These are phyloP conservation scores for Diaporthe sp. DNA, from an alignment of 2,329 filamentous ascomycete species.

Conservation along the genomic window DNA sequence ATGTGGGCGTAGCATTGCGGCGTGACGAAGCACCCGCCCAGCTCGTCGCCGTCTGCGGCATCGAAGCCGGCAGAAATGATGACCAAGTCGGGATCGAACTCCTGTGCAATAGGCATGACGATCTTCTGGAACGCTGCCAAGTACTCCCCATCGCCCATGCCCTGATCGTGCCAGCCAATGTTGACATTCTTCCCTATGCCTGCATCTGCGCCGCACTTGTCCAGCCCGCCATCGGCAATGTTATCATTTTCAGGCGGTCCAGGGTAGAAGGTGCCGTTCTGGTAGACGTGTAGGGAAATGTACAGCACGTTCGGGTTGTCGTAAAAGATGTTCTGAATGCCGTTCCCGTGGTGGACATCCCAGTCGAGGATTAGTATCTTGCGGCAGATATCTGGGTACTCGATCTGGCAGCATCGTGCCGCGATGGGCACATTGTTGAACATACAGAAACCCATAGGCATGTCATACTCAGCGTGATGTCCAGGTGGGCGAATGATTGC, in stretches of 20 bases:
- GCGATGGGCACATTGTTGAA: conserved; percentile 98
- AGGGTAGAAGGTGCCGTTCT: conserved; percentile 88
- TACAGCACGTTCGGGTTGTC: conserved; percentile 95
- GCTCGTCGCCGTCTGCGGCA: conserved; percentile 90
- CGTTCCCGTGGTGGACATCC: conserved; percentile 88
- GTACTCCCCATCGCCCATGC: conserved; percentile 97
- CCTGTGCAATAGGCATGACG: conserved; percentile 94
- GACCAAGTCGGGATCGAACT: conserved; percentile 94
- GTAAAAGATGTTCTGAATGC: conserved; percentile 96
- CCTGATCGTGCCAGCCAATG: conserved; percentile 76
- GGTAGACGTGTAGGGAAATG: conserved; percentile 92
- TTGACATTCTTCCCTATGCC: conserved; percentile 76
- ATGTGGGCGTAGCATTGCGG: conserved; percentile 96
- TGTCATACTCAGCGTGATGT: conserved; percentile 90
- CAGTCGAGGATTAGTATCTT: conserved; percentile 96
- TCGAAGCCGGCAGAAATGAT: conserved; percentile 98
- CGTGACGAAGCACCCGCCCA: conserved; percentile 93
- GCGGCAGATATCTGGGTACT: conserved; percentile 84
- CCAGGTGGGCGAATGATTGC: conserved; percentile 95
- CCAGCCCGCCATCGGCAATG: conserved; percentile 72
- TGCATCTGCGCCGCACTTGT: conserved; percentile 68
- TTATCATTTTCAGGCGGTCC: conserved; percentile 69
- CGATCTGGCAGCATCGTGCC: conserved; percentile 85
- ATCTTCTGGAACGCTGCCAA: conserved; percentile 96
- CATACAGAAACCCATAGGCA: conserved; percentile 93